Base-by-base conservation (phyloP, 768 basidiomycete species). In the Tulasnella sp. region DNA sequence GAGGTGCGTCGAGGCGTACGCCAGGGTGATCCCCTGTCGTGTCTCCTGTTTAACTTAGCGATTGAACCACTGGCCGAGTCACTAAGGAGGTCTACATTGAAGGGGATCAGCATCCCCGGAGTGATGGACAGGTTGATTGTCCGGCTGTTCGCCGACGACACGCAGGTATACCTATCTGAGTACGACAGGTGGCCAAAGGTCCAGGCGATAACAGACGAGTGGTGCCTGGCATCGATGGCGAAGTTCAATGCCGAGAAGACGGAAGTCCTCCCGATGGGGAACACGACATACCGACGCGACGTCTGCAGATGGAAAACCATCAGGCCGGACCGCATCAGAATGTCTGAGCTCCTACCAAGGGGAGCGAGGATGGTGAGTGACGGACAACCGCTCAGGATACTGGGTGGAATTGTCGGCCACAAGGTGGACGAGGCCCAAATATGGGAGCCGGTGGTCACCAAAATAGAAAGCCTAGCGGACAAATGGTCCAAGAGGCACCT, bases 191-290 rank as follows among this genome's bases (percentile, higher is more conserved):
- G n/a, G n/a, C n/a, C n/a, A n/a, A n/a, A n/a, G n/a, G n/a, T n/a
- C n/a, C n/a, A n/a, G n/a, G n/a, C n/a, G n/a, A n/a, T n/a, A n/a
- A n/a, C n/a, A n/a, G n/a, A n/a, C n/a, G n/a, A n/a, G n/a, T n/a
- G n/a, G n/a, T n/a, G n/a, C n/a, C n/a, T n/a, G n/a, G n/a, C n/a
- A n/a, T n/a, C n/a, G n/a, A n/a, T n/a, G n/a, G n/a, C n/a, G n/a
- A n/a, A n/a, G 54, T 90, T 89, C 82, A 90, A 89, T 75, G 80
- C 83, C 0, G 72, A 77, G 0, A 90, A 90, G 82, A 89, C 88
- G 0, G 85, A 86, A 48, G 81, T 88, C 0, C 83, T 89, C 0
- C 87, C 87, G 0, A 83, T 88, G 0, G 87, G 88, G 0, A 50
- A 80, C 3, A 46, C 41, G 6, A 75, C 77, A 4, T 85, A 83